These are phyloP conservation scores for Coniella lustricola DNA, from an alignment of 2,329 filamentous ascomycete species.

Conservation along the genomic window DNA sequence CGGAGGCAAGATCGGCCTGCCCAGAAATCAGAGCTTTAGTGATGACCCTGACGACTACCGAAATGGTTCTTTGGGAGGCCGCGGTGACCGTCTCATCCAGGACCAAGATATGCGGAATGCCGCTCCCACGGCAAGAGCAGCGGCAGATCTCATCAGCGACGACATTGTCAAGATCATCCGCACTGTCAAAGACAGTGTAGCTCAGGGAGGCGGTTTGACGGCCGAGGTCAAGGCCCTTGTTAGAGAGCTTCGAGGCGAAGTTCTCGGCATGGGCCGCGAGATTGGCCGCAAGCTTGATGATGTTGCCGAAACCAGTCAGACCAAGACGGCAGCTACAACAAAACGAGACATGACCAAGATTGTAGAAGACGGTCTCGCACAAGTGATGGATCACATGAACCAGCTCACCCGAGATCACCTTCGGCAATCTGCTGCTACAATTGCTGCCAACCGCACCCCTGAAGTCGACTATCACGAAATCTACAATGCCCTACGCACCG, in stretches of 20 bases:
- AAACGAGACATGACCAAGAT: constrained; percentile 69
- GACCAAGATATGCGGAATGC: constrained; percentile 35
- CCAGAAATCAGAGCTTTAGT: constrained; percentile 36
- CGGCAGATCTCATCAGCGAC: constrained; percentile 58
- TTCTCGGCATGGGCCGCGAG: constrained; percentile 89
- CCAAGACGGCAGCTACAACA: constrained; percentile 44
- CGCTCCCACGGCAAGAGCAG: constrained; percentile 35
- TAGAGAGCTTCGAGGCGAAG: constrained; percentile 82
- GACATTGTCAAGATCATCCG: constrained; percentile 78
- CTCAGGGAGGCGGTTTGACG: constrained; percentile 80
- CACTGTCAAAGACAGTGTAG: constrained; percentile 84
- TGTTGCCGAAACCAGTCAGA: constrained; percentile 39
- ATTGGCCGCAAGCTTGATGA: constrained; percentile 82
- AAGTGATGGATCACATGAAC: constrained; percentile 80
- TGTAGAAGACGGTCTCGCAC: constrained; percentile 70
- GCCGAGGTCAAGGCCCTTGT: constrained; percentile 89
- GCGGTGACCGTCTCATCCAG: constrained; percentile 39
- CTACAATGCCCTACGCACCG: constrained; percentile 75
- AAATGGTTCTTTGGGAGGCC: constrained; percentile 16
- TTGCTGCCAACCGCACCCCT: constrained; percentile 49
- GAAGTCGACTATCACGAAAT: constrained; percentile 73
- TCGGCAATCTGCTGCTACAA: constrained; percentile 58
- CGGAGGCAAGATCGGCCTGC: constrained; percentile 21
- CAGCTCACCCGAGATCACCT: constrained; percentile 69
- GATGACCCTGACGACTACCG: constrained; percentile 24